Base-by-base conservation (phyloP, 2,329 filamentous ascomycete genomes). In the Pyrenochaeta sp. region DNA sequence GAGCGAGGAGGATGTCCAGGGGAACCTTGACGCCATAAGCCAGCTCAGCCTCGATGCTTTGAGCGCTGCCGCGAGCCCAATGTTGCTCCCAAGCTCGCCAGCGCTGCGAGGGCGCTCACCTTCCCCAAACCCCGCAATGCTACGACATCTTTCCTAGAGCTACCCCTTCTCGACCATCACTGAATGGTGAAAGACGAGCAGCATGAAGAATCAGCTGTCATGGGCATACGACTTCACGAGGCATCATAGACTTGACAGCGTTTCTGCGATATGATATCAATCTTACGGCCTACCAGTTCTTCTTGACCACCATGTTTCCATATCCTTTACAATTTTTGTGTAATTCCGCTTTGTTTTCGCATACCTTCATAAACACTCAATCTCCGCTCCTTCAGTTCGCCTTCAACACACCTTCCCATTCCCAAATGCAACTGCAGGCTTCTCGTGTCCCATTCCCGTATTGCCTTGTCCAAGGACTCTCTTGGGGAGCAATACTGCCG, bases 1-100 rank as follows among this genome's bases (percentile, higher is more conserved):
- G 54, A 71, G 56, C 46, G 71, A 76, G 34, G 75, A 77, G 47
- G 73, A 75, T 44, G 73, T 75, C 1, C 69, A 76, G 58, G 66
- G 63, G 32, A 77, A 76, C 27, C 62, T 77, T 3, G 71, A 77
- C 32, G 72, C 69, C 9, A 77, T 77, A 52, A 76, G 73, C 65
- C 72, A 75, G 64, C 65, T 77, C 46, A 76, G 74, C 52, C 66
- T 77, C 22, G 73, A 77, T 59, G 74, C 73, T 2, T 15, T 75
- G 65, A 73, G 72, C 47, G 71, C 75, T 7, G 71, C 75, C 3
- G 73, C 73, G 24, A 76, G 73, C 42, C 75, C 75, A 4, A 68
- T 77, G 72, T 66, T 77, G 19, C 57, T 66, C 39, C 73, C 75
- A 22, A 75, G 71, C 59, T 73, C 71, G 24, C 75, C 75, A 1